Evolutionary conservation across 1,139 yeast species (phyloP), one percentile per base, ranked within the genome.

Genomic region (Hemisphaericaspora subhashii): DNA sequence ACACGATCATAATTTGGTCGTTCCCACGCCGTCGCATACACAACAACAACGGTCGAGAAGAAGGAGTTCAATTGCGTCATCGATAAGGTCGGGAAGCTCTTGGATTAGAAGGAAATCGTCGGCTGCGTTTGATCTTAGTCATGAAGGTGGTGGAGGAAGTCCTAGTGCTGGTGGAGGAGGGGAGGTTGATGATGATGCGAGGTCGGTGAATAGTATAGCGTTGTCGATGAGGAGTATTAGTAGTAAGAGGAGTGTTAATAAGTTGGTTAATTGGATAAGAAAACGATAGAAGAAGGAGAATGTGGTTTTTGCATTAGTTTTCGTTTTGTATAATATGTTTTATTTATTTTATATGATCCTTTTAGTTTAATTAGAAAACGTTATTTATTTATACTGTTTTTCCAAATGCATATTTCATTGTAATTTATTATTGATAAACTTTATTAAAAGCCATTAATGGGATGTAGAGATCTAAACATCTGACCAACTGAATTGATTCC

Each of bases 261-360:
- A 35, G 27, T 30, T 47, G 28, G 40, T 47, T 31, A 44, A 43
- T 42, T 48, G 52, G 52, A 33, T 48, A 27, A 43, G 40, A 35
- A 43, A 42, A 5, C 20, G 35, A 35, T 43, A 39, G 31, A 33
- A 35, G 37, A 25, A 30, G n/a, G n/a, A n/a, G n/a, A n/a, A n/a
- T n/a, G n/a, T n/a, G n/a, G n/a, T n/a, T n/a, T n/a, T n/a, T n/a
- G n/a, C n/a, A n/a, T n/a, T n/a, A n/a, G n/a, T n/a, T n/a, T n/a
- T n/a, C n/a, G n/a, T n/a, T n/a, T n/a, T n/a, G n/a, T n/a, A n/a
- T n/a, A n/a, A n/a, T n/a, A n/a, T n/a, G n/a, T n/a, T n/a, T n/a
- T n/a, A n/a, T n/a, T n/a, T n/a, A n/a, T n/a, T n/a, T n/a, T n/a
- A n/a, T n/a, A n/a, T n/a, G n/a, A n/a, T n/a, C n/a, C n/a, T n/a